These are phyloP conservation scores for Fusarium sp. DNA, from an alignment of 2,329 filamentous ascomycete species.

Conservation along the genomic window DNA sequence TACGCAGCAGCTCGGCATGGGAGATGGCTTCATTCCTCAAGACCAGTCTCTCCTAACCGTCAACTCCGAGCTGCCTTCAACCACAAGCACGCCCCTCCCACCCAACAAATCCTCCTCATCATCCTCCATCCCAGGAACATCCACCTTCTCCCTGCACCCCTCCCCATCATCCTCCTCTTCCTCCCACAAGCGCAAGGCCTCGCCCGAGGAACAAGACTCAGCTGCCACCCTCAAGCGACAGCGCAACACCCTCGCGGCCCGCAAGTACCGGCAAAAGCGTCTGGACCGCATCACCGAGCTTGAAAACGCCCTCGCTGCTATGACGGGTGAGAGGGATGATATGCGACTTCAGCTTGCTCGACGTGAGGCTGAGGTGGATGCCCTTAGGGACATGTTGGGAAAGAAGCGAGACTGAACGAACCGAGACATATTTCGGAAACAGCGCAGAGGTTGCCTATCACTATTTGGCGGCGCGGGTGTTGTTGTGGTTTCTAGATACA, in stretches of 20 bases:
- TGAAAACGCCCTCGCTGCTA: slow-evolving; percentile 65
- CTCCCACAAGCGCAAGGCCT: slow-evolving; percentile 39
- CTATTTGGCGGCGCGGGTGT: slow-evolving; percentile 14
- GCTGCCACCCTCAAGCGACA: slow-evolving; percentile 63
- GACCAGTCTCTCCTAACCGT: slow-evolving; percentile 28
- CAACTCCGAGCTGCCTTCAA: slow-evolving; percentile 20
- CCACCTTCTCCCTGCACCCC: slow-evolving; percentile 37
- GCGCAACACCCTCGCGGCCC: slow-evolving; percentile 75
- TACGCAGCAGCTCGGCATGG: slow-evolving; percentile 24
- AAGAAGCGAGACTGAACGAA: slow-evolving; percentile 38
- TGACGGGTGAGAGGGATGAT: slow-evolving; percentile 70
- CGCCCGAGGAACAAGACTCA: slow-evolving; percentile 39
- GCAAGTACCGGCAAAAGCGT: slow-evolving; percentile 75
- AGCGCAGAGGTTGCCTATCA: not conserved
- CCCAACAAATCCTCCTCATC: slow-evolving; percentile 32
- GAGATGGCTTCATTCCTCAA: slow-evolving; percentile 30
- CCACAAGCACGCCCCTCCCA: slow-evolving; percentile 17
- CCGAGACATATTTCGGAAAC: not conserved
- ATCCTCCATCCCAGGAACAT: slow-evolving; percentile 37
- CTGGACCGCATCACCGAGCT: slow-evolving; percentile 71
- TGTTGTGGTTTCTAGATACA: slow-evolving; percentile 26
- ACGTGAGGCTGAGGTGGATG: slow-evolving; percentile 71
- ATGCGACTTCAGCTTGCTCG: slow-evolving; percentile 69
- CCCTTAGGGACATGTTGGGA: slow-evolving; percentile 62
- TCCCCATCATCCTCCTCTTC: slow-evolving; percentile 34